These are phyloP conservation scores for Harringtonia lauricola DNA, from an alignment of 2,329 filamentous ascomycete species.

Conservation along the genomic window DNA sequence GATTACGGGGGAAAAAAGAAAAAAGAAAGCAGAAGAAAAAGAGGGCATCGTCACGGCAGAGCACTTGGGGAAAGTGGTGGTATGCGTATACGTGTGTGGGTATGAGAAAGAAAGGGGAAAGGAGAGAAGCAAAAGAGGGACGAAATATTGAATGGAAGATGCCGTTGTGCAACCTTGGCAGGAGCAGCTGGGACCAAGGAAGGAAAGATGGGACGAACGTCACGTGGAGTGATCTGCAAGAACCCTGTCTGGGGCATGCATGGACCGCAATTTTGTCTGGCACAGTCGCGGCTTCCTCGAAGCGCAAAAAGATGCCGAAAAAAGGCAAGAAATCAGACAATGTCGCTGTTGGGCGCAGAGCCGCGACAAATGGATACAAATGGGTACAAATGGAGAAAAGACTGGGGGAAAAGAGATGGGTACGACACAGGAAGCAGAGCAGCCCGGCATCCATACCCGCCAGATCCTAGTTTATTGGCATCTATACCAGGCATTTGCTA, in stretches of 20 bases:
- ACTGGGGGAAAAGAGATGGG: too few species aligned
- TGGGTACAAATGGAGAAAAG: too few species aligned
- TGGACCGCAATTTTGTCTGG: not conserved
- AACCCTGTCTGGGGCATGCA: not conserved
- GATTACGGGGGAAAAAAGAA: not conserved
- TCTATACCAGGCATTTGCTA: not conserved
- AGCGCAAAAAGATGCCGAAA: not conserved
- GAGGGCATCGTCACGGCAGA: not conserved
- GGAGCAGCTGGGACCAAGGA: not conserved
- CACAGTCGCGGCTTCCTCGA: not conserved
- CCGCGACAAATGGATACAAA: too few species aligned
- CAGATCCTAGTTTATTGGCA: not conserved
- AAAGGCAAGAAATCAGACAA: not conserved
- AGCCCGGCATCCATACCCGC: not conserved
- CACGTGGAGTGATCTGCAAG: slow-evolving; percentile 5
- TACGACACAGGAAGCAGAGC: not conserved
- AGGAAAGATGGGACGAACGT: slow-evolving; percentile 7
- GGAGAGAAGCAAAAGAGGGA: not conserved
- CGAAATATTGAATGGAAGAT: not conserved
- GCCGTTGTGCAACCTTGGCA: not conserved
- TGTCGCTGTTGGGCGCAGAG: too few species aligned
- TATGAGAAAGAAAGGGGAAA: not conserved
- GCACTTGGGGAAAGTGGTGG: too few species aligned
- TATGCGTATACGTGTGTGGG: too few species aligned
- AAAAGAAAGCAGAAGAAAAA: not conserved